Conservation (phyloP, 345 rosid species). For the Abelmoschus esculentus region DNA sequence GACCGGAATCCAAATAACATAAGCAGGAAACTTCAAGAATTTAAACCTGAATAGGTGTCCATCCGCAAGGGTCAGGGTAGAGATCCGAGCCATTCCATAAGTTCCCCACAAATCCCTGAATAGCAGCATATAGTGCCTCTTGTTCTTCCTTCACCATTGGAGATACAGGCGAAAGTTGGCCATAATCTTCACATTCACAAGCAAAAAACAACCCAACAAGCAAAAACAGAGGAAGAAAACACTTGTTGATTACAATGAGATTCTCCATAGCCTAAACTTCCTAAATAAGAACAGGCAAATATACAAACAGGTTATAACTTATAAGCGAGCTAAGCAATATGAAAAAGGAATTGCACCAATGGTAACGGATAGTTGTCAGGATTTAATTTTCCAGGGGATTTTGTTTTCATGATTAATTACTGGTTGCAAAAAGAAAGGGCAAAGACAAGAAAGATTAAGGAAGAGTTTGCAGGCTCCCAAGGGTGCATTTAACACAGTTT, state of each 20-base stretch:
- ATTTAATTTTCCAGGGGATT: background rate
- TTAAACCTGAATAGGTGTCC: slow-evolving; percentile 84
- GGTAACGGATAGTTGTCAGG: background rate
- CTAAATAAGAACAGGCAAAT: background rate
- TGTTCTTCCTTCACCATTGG: slow-evolving; percentile 71
- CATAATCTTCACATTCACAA: slow-evolving; percentile 27
- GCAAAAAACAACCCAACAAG: slow-evolving; percentile 20
- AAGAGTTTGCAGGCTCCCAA: background rate
- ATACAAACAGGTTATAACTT: background rate
- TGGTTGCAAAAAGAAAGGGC: background rate
- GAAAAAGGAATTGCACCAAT: background rate
- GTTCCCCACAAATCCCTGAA: slow-evolving; percentile 76
- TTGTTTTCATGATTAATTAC: background rate
- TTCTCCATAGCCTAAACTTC: background rate
- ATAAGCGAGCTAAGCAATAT: background rate
- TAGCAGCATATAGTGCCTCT: slow-evolving; percentile 54
- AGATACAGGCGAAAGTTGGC: slow-evolving; percentile 33
- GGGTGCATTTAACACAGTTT: background rate
- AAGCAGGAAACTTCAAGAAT: background rate
- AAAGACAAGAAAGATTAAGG: background rate
- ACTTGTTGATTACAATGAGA: background rate
- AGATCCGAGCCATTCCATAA: slow-evolving; percentile 89
- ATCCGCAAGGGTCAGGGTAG: slow-evolving; percentile 92
- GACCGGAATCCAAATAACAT: background rate
- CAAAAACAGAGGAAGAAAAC: background rate